Percentiles rank a stretch among this genome's conserved stretches.
phyloP scores from a whole-genome alignment of 208 protist genomes.

The Acanthamoeba culbertsoni region DNA sequence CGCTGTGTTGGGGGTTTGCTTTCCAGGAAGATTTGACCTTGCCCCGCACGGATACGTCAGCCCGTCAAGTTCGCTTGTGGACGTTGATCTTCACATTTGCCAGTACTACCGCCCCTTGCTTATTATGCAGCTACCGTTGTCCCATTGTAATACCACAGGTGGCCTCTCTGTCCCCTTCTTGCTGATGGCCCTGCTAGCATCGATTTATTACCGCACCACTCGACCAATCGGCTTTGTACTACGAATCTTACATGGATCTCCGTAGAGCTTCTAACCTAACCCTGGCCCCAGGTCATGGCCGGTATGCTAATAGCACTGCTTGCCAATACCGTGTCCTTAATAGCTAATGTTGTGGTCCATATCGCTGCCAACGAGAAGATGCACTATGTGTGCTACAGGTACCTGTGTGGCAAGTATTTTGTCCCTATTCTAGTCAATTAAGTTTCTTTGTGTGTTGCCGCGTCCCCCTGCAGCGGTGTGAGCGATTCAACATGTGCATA shows the following conservation, averaged over 20 bases:
- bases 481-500: neutral
- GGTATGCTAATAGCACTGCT: neutral
- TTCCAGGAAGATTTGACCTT: neutral
- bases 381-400: neutral
- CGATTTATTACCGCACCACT: neutral
- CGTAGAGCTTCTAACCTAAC: neutral
- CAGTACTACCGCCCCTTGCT: neutral
- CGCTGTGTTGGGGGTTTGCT: neutral
- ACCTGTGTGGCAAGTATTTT: neutral
- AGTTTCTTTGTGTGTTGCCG: too few relatives aligned
- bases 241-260: too few relatives aligned
- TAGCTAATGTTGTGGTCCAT: neutral
- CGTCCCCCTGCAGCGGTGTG: too few relatives aligned
- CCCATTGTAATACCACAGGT: neutral
- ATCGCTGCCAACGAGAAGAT: neutral
- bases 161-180: neutral
- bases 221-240: neutral
- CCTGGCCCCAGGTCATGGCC: neutral
- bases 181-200: neutral
- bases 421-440: neutral
- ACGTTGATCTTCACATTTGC: neutral
- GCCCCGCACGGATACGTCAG: neutral
- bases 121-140: neutral
- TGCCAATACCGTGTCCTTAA: neutral
- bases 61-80: neutral